A percentile compares a stretch with the other conserved stretches of the same genome.
These are phyloP conservation scores for Tephrocybe rancida DNA, from an alignment of 768 basidiomycete genomes.

Conservation along the genomic window DNA sequence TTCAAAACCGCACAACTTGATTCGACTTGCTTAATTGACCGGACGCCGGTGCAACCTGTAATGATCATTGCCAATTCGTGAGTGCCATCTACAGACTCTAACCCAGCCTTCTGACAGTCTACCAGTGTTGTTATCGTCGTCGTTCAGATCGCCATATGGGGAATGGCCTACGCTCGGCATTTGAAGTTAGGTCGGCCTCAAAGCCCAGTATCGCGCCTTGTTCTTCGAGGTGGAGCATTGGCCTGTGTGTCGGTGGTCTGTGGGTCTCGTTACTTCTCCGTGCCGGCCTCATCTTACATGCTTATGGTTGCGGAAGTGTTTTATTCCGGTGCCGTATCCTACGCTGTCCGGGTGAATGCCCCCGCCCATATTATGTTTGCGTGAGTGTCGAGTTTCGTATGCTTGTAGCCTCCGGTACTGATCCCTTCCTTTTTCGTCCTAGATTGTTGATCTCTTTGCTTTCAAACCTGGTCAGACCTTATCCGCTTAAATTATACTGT, in stretches of 20 bases:
- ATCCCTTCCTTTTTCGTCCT: background rate
- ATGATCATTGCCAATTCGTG: slow-evolving; percentile 12
- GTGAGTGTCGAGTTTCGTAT: slow-evolving; percentile 8
- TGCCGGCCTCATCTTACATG: background rate
- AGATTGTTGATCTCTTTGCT: slow-evolving; percentile 15
- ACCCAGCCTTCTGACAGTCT: background rate
- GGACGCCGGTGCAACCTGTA: slow-evolving; percentile 5
- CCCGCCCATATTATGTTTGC: slow-evolving; percentile 12
- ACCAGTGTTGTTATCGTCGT: slow-evolving; percentile 1
- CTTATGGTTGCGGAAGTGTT: slow-evolving; percentile 2
- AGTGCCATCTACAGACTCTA: background rate
- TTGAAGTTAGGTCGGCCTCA: background rate
- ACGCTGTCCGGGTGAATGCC: slow-evolving; percentile 6
- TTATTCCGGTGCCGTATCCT: slow-evolving; percentile 9
- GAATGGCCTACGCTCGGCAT: slow-evolving; percentile 2
- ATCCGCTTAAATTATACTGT: background rate
- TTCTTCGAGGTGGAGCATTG: slow-evolving; percentile 11
- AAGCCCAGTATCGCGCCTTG: background rate
- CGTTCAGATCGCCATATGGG: slow-evolving; percentile 11
- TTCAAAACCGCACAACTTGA: slow-evolving; percentile 3
- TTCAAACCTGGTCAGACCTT: slow-evolving; percentile 8
- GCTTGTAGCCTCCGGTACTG: background rate
- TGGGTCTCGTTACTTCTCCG: background rate
- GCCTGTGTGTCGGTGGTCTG: slow-evolving; percentile 3
- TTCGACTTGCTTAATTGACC: slow-evolving; percentile 12